Evolutionary conservation across 169 alveolate species (phyloP).

Genomic region (Plasmodium fragile): DNA sequence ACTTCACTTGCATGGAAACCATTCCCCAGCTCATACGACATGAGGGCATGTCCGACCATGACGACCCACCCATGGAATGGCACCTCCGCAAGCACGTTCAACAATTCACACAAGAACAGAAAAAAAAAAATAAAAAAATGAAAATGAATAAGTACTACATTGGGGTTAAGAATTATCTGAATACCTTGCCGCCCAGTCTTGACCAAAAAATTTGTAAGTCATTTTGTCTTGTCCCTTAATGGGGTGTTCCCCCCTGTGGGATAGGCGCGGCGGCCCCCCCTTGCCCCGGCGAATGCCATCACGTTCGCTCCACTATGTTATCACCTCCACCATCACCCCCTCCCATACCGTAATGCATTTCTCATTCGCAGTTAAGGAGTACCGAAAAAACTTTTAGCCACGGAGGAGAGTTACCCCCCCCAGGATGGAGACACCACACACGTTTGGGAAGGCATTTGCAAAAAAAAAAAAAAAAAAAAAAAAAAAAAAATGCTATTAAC

Average conservation of each 20-base stretch:
- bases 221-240: neutral
- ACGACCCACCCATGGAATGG: neutral
- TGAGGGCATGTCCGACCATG: neutral
- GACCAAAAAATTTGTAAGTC: constrained; percentile 43
- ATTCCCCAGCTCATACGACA: constrained; percentile 11
- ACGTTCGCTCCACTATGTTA: neutral
- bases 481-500: too few relatives aligned
- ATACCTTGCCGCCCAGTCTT: constrained; percentile 58
- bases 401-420: neutral
- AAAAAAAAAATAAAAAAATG: constrained; percentile 44
- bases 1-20: constrained; percentile 37
- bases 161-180: constrained; percentile 3
- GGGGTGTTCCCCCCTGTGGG: neutral
- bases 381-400: constrained; percentile 12
- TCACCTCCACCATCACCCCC: neutral
- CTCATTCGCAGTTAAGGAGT: constrained; percentile 50
- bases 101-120: constrained; percentile 40
- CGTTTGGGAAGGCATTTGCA: neutral
- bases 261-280: neutral
- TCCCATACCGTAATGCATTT: neutral
- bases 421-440: neutral
- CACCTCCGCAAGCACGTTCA: constrained; percentile 19
- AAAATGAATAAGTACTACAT: constrained; percentile 44
- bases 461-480: neutral
- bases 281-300: neutral